Conservation (phyloP, 306 rosid genomes). For the Quillaja saponaria region DNA sequence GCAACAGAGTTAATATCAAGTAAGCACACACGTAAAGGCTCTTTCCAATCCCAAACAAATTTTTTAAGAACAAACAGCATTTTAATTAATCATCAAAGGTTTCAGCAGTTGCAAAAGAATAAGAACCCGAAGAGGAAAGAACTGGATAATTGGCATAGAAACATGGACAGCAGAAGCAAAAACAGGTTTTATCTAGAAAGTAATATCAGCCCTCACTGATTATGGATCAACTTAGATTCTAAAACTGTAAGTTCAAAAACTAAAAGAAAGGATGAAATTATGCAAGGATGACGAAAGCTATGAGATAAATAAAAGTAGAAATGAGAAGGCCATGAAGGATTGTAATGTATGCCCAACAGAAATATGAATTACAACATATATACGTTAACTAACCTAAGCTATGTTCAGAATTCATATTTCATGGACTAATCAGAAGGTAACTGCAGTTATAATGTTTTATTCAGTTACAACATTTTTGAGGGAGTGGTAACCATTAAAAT, state of each 20-base stretch:
- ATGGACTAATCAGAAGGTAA: background rate
- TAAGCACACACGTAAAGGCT: no score
- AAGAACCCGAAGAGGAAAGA: no score
- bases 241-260: background rate
- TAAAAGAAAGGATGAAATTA: background rate
- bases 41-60: no score
- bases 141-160: no score
- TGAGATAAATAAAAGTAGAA: background rate
- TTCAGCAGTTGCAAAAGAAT: no score
- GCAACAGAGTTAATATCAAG: no score
- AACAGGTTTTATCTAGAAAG: no score
- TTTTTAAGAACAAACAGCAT: no score
- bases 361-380: constrained; percentile 3
- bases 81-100: no score
- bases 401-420: background rate
- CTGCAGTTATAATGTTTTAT: background rate
- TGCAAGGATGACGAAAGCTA: background rate
- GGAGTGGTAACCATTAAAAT: constrained; percentile 11
- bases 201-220: no score
- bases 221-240: no score
- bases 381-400: background rate
- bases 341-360: background rate
- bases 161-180: no score
- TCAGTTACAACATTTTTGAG: background rate
- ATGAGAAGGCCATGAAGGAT: background rate